Evolutionary conservation across 179 eudicot genomes (phyloP).

Genomic region (Corrigiola litoralis): DNA sequence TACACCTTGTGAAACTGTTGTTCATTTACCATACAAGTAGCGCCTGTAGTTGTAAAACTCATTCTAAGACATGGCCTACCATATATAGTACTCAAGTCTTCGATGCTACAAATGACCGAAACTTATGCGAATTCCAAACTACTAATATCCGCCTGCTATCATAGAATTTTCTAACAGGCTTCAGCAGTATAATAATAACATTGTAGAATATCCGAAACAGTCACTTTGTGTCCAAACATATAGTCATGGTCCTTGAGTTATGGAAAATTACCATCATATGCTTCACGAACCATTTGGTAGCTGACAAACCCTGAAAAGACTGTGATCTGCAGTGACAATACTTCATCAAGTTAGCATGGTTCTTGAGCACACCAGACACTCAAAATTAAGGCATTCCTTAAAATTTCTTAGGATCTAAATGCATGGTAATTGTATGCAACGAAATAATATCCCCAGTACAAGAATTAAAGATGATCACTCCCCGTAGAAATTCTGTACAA

Average conservation of each 20-base stretch:
- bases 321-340: conserved; percentile 57
- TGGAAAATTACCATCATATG: conserved; percentile 72
- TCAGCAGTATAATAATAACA: conserved; percentile 7
- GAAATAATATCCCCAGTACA: too few species aligned
- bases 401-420: not conserved
- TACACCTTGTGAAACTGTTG: too few species aligned
- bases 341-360: not conserved
- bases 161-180: not conserved
- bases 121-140: too few species aligned
- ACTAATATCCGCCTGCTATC: too few species aligned
- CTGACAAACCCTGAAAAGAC: conserved; percentile 96
- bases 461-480: too few species aligned
- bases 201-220: not conserved
- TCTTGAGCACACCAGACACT: not conserved
- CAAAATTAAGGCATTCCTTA: not conserved
- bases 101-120: too few species aligned
- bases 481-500: too few species aligned
- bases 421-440: too few species aligned
- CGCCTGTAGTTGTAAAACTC: too few species aligned
- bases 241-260: not conserved
- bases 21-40: too few species aligned
- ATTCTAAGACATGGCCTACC: too few species aligned
- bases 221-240: not conserved
- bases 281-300: conserved; percentile 99
- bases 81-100: too few species aligned